A percentile compares a stretch with the other conserved stretches of the same genome.
Evolutionary conservation across 2,329 filamentous ascomycete species (phyloP).

Genomic region (Phialocephala subalpina): DNA sequence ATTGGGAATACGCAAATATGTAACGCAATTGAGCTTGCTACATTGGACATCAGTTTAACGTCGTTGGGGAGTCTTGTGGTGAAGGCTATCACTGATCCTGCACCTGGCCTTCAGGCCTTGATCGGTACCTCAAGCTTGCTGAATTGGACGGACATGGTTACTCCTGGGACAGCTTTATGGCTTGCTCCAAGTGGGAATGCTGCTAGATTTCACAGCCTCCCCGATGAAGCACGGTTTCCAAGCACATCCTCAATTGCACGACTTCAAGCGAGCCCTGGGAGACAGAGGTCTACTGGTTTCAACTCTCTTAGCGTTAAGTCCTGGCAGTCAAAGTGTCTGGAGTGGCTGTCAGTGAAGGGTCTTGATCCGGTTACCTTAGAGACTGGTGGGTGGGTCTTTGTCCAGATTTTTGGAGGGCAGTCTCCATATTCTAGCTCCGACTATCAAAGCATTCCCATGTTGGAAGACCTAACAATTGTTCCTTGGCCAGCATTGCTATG

Average conservation of each 20-base stretch:
- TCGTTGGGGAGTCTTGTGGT: slow-evolving; percentile 43
- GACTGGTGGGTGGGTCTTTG: slow-evolving; percentile 43
- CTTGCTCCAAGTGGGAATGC: slow-evolving; percentile 44
- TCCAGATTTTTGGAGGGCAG: slow-evolving; percentile 39
- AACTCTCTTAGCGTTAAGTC: slow-evolving; percentile 37
- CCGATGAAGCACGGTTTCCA: slow-evolving; percentile 34
- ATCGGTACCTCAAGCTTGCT: slow-evolving; percentile 12
- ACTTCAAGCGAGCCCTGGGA: slow-evolving; percentile 29
- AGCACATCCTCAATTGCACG: slow-evolving; percentile 30
- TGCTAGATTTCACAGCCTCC: slow-evolving; percentile 39
- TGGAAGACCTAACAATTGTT: slow-evolving; percentile 40
- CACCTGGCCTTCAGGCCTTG: slow-evolving; percentile 38
- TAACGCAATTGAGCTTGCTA: slow-evolving; percentile 39
- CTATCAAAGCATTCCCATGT: slow-evolving; percentile 31
- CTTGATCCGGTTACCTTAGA: slow-evolving; percentile 39
- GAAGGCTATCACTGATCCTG: slow-evolving; percentile 40
- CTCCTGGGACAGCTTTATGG: slow-evolving; percentile 39
- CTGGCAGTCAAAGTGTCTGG: slow-evolving; percentile 43
- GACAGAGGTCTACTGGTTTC: slow-evolving; percentile 28
- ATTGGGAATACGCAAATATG: slow-evolving; percentile 15
- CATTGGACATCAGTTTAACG: slow-evolving; percentile 44
- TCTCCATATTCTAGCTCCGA: slow-evolving; percentile 36
- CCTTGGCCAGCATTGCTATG: slow-evolving; percentile 45
- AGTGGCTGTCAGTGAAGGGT: slow-evolving; percentile 43
- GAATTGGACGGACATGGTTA: slow-evolving; percentile 21